Percentiles rank a stretch among this genome's conserved stretches.
phyloP scores from a whole-genome alignment of 805 yeast genomes.

The Wickerhamiella bombiphila region DNA sequence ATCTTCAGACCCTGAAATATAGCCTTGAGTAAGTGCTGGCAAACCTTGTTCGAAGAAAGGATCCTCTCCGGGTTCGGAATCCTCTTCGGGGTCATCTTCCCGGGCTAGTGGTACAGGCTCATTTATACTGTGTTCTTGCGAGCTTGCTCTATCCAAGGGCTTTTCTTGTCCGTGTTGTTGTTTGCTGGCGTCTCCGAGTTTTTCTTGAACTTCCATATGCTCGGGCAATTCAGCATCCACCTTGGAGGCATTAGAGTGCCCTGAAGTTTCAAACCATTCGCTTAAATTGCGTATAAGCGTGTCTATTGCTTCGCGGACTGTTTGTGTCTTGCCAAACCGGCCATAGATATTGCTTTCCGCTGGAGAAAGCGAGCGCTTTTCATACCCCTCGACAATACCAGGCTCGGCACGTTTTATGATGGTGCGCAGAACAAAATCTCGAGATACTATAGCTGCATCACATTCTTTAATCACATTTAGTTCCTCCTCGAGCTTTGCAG shows the following conservation, averaged over 20 bases:
- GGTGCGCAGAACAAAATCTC: slow-evolving; percentile 9
- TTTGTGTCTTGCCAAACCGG: slow-evolving; percentile 24
- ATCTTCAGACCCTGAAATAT: slow-evolving; percentile 65
- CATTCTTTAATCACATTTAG: slow-evolving; percentile 7
- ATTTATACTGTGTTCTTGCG: background rate
- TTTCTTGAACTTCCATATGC: slow-evolving; percentile 8
- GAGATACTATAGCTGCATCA: slow-evolving; percentile 9
- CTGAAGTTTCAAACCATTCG: slow-evolving; percentile 23
- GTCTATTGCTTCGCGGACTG: slow-evolving; percentile 9
- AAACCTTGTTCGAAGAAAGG: slow-evolving; percentile 26
- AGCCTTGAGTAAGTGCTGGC: slow-evolving; percentile 39
- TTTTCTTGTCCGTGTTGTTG: slow-evolving; percentile 12
- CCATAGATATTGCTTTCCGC: slow-evolving; percentile 25
- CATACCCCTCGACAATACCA: slow-evolving; percentile 3
- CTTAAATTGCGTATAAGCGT: slow-evolving; percentile 3
- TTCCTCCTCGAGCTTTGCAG: slow-evolving; percentile 9
- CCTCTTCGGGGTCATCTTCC: slow-evolving; percentile 23
- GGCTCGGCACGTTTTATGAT: slow-evolving; percentile 5
- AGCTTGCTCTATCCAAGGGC: too few relatives aligned
- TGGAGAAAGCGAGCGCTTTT: slow-evolving; percentile 12
- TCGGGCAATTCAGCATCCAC: background rate
- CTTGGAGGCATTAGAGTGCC: slow-evolving; percentile 15
- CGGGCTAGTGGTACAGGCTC: background rate
- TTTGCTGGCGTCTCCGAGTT: slow-evolving; percentile 18
- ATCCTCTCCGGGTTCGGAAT: slow-evolving; percentile 32